Evolutionary conservation across 371 early-diverging fungal species (phyloP), one percentile per base, ranked within the genome.

Genomic region (Circinella umbellata): DNA sequence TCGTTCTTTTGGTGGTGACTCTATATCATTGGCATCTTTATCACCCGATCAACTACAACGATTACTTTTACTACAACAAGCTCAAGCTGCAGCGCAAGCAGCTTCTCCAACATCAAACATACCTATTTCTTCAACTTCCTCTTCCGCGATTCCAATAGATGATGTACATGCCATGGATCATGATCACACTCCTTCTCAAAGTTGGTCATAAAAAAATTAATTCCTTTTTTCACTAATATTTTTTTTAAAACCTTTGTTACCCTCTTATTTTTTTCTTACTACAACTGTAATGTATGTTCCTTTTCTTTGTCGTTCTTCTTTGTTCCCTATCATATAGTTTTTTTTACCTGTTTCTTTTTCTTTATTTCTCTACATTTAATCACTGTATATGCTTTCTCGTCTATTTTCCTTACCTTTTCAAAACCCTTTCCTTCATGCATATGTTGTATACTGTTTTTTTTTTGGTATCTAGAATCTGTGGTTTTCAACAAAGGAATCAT

Each of bases 41-140:
- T 65, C 75, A 3, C 71, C 75, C 15, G 75, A 71, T 46, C 75
- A 74, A 69, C 20, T 74, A 6, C 75, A 71, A 46, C 67, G 64
- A n/a, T 49, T 74, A 15, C 63, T 74, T 36, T 27, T 73, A 38
- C 42, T 73, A 5, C 74, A 73, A 46, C 74, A 70, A 49, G 74
- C 74, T 1, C 55, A 70, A 17, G 57, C 59, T 17, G 60, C 63
- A 6, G 68, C 62, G 17, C 54, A 60, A 35, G 42, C 61, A 35
- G 35, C 49, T 13, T 27, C 66, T 8, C 15, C 61, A 3, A 49
- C 61, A 35, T 42, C 54, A 18, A 7, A 39, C 20, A 15, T 18
- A 10, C 63, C 69, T 17, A 15, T 54, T 15, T 62, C 55, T 20
- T 54, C 63, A 1, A 17, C 48, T 11, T 17, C 63, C 3, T 64